Evolutionary conservation across 805 yeast species (phyloP).

Genomic region (Kuraishia piskuri): DNA sequence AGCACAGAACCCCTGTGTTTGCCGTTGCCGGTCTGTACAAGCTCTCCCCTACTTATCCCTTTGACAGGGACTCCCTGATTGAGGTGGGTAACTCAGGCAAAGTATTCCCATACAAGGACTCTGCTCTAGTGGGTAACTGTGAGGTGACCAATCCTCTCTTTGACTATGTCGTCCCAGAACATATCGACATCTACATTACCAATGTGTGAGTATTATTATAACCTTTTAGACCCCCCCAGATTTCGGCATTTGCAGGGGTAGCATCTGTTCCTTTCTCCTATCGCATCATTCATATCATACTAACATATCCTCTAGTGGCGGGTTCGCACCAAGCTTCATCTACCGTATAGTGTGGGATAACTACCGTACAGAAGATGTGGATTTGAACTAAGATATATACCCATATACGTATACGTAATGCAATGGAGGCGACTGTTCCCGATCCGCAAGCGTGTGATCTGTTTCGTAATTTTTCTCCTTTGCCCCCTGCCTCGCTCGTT

Average conservation of each 20-base stretch:
- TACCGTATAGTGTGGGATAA: constrained; percentile 93
- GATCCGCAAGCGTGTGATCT: background rate
- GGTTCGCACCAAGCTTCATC: constrained; percentile 92
- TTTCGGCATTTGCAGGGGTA: too few species aligned
- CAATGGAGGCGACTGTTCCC: constrained; percentile 1
- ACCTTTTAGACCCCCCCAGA: background rate
- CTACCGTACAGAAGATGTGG: constrained; percentile 78
- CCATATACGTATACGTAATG: background rate
- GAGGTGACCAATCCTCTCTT: constrained; percentile 81
- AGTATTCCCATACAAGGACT: constrained; percentile 69
- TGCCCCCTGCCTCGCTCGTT: constrained; percentile 66
- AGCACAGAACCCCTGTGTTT: constrained; percentile 91
- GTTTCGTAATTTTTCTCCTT: background rate
- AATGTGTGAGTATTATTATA: constrained; percentile 41
- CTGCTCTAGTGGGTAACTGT: constrained; percentile 59
- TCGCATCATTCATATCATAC: constrained; percentile 4
- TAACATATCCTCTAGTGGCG: constrained; percentile 43
- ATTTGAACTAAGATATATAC: constrained; percentile 31
- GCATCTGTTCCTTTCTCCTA: background rate
- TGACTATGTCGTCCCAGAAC: constrained; percentile 90
- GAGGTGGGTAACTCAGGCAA: constrained; percentile 94
- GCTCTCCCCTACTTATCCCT: constrained; percentile 87
- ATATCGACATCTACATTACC: constrained; percentile 88
- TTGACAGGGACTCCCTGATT: constrained; percentile 71
- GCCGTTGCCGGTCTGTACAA: constrained; percentile 93